A percentile compares a stretch with the other conserved stretches of the same genome.
Conservation (phyloP, 176 grass and related monocot species). For the Carex pumila region DNA sequence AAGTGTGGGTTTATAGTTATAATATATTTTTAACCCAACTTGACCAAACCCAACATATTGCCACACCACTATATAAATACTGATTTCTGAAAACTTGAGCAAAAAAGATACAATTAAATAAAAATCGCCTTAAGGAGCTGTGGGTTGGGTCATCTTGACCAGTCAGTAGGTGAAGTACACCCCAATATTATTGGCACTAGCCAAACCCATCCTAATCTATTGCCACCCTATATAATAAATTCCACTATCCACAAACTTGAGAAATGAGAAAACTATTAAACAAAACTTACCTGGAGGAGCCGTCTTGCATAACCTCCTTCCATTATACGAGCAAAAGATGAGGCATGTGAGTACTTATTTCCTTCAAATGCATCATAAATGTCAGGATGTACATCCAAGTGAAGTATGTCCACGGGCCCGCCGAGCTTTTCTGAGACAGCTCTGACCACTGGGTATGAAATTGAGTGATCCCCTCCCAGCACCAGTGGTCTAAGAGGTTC, state of each 20-base stretch:
- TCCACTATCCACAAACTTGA: not conserved
- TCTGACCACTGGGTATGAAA: slow-evolving; percentile 92
- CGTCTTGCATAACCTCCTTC: slow-evolving; percentile 93
- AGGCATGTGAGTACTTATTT: slow-evolving; percentile 89
- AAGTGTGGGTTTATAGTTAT: not conserved
- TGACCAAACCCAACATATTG: not conserved
- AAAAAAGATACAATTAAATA: not conserved
- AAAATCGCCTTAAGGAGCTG: not conserved
- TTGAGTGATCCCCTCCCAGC: slow-evolving; percentile 93
- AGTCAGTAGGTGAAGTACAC: not conserved
- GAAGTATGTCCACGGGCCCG: slow-evolving; percentile 92
- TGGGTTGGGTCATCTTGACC: not conserved
- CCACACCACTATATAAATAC: not conserved
- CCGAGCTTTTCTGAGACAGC: slow-evolving; percentile 96
- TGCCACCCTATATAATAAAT: not conserved
- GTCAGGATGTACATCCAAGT: slow-evolving; percentile 96
- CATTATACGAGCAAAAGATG: slow-evolving; percentile 98
- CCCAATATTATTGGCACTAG: not conserved
- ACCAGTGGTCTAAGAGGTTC: slow-evolving; percentile 85
- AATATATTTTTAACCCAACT: not conserved
- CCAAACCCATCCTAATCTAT: not conserved
- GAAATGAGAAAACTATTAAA: not conserved
- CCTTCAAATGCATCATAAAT: slow-evolving; percentile 92
- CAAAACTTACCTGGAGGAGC: slow-evolving; percentile 66
- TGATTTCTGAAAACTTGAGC: not conserved